Evolutionary conservation across 2,329 filamentous ascomycete genomes (phyloP), one percentile per base, ranked within the genome.

Genomic region (Sporothrix sp.): DNA sequence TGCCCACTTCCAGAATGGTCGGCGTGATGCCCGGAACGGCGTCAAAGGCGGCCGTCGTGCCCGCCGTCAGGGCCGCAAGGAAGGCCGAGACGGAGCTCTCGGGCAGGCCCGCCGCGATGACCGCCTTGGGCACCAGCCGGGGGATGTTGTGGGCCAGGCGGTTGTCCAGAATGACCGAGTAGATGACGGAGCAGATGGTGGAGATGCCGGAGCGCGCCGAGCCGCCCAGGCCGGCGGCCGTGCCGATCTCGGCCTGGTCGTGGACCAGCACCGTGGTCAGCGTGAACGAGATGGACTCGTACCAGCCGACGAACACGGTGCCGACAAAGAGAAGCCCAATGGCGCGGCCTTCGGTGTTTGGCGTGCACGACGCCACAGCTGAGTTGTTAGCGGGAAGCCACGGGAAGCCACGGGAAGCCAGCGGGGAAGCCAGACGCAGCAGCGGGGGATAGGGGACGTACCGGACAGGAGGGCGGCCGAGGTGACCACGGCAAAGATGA

Each of bases 41-140:
- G 3, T 56, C 57, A 40, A 65, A 64, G 3, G 61, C 53, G 2
- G 60, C 59, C 0, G 61, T 52, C 4, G 62, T 55, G 37, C 25
- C 25, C 25, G 25, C 25, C 6, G 25, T 10, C 6, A 69, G 60
- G 1, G 58, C 59, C 0, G 59, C 60, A 4, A 70, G 59, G 46
- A 71, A 68, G 4, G 58, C 58, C 6, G 61, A 55, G 2, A 67
- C 62, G 21, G 63, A 66, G 2, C 60, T 54, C 6, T 60, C 44
- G 2, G 68, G 68, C 13, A 71, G 59, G 9, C 68, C 68, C 9
- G 67, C 67, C 13, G 57, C 56, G 14, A 65, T 54, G 0, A 65
- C 60, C 5, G 66, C 65, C 2, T 61, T 56, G 2, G 62, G 59
- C 1, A 68, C 64, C 8, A 61, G 55, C 9, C 51, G 58, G 1